phyloP scores from a whole-genome alignment of 139 green algal genomes.

The Spirogloea muscicola region DNA sequence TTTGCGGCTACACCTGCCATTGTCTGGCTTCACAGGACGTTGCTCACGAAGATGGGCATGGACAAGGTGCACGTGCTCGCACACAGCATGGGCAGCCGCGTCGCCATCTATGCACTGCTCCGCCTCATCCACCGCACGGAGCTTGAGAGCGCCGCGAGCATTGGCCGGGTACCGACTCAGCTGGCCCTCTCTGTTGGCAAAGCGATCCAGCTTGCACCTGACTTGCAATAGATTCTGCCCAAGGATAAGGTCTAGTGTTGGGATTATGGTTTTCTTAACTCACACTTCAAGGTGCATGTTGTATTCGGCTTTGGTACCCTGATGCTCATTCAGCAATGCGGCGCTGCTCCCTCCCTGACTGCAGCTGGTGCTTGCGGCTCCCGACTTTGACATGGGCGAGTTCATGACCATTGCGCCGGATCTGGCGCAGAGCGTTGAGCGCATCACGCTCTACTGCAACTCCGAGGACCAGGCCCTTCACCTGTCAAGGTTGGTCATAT shows the following conservation, averaged over 20 bases:
- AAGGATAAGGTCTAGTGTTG: too few species aligned
- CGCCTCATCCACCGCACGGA: not conserved
- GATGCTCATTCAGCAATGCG: too few species aligned
- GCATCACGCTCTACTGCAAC: constrained; percentile 26
- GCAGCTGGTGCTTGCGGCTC: constrained; percentile 24
- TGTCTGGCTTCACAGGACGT: too few species aligned
- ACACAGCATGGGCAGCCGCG: constrained; percentile 28
- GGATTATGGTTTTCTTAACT: too few species aligned
- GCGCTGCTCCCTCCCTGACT: too few species aligned
- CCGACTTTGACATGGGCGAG: constrained; percentile 33
- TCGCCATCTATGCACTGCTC: constrained; percentile 10
- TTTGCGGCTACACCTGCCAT: too few species aligned
- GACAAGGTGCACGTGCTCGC: constrained; percentile 21
- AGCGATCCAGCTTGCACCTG: too few species aligned
- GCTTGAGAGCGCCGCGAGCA: not conserved
- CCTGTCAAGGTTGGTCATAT: constrained; percentile 12
- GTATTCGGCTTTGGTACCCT: too few species aligned
- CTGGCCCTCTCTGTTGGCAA: too few species aligned
- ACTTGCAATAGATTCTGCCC: too few species aligned
- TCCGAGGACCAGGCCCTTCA: constrained; percentile 28
- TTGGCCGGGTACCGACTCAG: constrained; percentile 24
- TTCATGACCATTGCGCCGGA: constrained; percentile 7
- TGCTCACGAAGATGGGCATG: constrained; percentile 5
- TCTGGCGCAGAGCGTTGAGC: not conserved
- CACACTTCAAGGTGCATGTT: too few species aligned